Base-by-base conservation (phyloP, 1,139 yeast genomes). In the Pichia sp. region DNA sequence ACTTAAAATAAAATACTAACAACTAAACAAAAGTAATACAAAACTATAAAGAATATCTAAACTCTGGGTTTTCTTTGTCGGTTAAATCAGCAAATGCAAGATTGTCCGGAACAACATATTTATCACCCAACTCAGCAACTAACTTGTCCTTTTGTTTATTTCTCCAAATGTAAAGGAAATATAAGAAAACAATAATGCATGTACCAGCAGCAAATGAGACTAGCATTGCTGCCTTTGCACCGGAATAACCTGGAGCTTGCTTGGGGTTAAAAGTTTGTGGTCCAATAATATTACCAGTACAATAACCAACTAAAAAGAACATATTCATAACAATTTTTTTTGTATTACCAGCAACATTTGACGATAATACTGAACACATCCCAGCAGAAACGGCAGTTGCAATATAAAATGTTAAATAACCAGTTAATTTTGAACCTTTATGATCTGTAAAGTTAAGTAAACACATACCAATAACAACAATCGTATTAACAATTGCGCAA, bases 271-370 rank as follows among this genome's bases (percentile, higher is more conserved):
- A 84, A 45, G 84, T 75, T 64, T 83, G 89, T 3, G 93, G 90
- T 0, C 91, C 91, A 47, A 81, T 73, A 49, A 84, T 71, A 59
- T 84, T 84, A 38, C 93, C 89, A 30, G 79, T 76, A 57, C 85
- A 80, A 63, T 81, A 84, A 0, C 82, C 85, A 47, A 84, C 71
- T 67, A 84, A 75, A 39, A 77, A 74, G 41, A 81, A 65, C 2
- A 85, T 87, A 63, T 79, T 81, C 30, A 80, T 75, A 16, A 81
- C 77, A 46, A 80, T 67, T 63, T 84, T 81, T 64, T 85, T 85
- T 16, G 89, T 83, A 60, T 79, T 81, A 16, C 91, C 91, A 1
- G 88, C 84, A 5, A 81, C 76, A 60, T 84, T 53, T 1, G 59
- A 73, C 16, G 81, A 70, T 18, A 45, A 13, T 30, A 30, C 16